A percentile compares a stretch with the other conserved stretches of the same genome.
These are phyloP conservation scores for Psidium guajava DNA, from an alignment of 345 rosid species.

Conservation along the genomic window DNA sequence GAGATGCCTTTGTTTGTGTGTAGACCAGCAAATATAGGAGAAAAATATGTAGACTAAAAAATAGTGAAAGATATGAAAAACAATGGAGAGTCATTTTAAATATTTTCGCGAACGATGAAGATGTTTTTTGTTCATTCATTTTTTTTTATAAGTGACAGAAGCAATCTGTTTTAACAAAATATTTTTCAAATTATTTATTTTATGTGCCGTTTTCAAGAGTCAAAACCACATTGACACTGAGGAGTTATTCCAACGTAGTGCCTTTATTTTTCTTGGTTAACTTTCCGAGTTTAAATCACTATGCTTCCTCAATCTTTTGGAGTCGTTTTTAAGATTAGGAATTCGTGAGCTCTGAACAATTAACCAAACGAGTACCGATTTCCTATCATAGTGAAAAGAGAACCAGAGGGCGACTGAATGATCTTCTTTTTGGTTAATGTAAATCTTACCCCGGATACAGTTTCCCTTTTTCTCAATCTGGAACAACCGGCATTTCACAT, in stretches of 20 bases:
- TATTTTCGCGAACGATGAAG: accelerated
- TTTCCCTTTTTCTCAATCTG: neutral
- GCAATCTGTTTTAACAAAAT: neutral
- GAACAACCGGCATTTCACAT: no score
- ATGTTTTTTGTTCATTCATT: neutral
- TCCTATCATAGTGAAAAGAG: no score
- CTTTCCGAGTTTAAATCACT: no score
- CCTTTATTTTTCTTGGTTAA: neutral
- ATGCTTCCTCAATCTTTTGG: no score
- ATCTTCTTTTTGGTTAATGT: no score
- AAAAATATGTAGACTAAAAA: neutral
- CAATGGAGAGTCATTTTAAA: neutral
- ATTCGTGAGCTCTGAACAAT: neutral
- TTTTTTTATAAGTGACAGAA: accelerated
- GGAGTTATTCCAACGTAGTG: neutral
- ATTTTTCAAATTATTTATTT: neutral
- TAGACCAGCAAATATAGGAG: neutral
- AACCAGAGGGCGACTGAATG: no score
- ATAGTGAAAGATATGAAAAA: neutral
- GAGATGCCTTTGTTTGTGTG: neutral
- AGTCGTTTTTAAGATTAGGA: neutral
- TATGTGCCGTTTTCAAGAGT: neutral
- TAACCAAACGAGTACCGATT: neutral
- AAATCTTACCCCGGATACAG: neutral
- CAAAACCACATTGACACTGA: neutral